Conservation (phyloP, 768 basidiomycete genomes). For the Cubamyces lactineus region DNA sequence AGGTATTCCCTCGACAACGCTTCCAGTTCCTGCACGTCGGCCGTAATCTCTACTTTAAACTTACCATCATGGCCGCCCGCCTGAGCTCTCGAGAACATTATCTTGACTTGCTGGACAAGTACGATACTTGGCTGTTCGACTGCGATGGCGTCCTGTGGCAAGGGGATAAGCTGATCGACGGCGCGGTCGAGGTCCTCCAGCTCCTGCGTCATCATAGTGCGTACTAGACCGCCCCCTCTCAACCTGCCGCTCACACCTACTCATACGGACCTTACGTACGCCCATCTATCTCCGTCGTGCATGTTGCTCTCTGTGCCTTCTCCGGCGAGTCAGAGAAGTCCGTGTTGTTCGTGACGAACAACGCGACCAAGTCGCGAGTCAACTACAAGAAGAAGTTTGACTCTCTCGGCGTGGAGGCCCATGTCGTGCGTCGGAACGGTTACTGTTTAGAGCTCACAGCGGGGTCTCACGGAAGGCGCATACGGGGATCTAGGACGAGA, state of each 20-base stretch:
- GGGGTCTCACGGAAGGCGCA: background rate
- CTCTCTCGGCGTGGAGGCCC: slow-evolving; percentile 80
- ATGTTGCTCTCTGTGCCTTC: too few relatives aligned
- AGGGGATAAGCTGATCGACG: slow-evolving; percentile 78
- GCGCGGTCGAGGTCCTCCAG: slow-evolving; percentile 73
- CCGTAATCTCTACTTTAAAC: background rate
- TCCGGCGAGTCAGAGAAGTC: slow-evolving; percentile 62
- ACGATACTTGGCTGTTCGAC: slow-evolving; percentile 96
- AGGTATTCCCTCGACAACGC: too few relatives aligned
- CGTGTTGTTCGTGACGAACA: slow-evolving; percentile 95
- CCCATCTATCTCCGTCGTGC: background rate
- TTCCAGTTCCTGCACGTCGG: too few relatives aligned
- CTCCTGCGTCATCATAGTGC: slow-evolving; percentile 73
- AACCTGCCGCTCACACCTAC: background rate
- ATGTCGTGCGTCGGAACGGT: slow-evolving; percentile 62
- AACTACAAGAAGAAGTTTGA: slow-evolving; percentile 93
- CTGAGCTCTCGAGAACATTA: slow-evolving; percentile 37
- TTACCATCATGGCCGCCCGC: slow-evolving; percentile 28
- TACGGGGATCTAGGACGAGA: slow-evolving; percentile 71
- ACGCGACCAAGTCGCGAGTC: slow-evolving; percentile 89
- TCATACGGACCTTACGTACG: background rate
- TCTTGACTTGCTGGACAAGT: slow-evolving; percentile 50
- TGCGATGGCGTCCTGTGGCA: slow-evolving; percentile 97
- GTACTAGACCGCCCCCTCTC: slow-evolving; percentile 31
- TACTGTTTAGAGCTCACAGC: background rate